A percentile compares a stretch with the other conserved stretches of the same genome.
Conservation (phyloP, 345 rosid species). For the Balakata baccata region DNA sequence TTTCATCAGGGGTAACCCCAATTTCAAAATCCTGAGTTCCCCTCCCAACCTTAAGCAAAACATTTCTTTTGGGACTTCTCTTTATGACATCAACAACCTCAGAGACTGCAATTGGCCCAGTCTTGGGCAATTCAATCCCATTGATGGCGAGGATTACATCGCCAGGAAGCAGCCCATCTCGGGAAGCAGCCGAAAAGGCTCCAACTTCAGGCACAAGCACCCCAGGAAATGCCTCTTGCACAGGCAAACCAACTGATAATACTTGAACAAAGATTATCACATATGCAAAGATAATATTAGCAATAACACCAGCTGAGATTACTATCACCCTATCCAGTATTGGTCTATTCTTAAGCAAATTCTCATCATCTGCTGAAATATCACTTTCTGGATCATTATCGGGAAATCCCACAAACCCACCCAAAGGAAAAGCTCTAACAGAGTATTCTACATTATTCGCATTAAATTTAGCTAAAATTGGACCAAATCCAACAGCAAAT, state of each 20-base stretch:
- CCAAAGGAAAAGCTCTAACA: slow-evolving; percentile 81
- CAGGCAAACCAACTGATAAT: slow-evolving; percentile 79
- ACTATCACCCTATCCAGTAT: slow-evolving; percentile 72
- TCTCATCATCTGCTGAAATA: slow-evolving; percentile 72
- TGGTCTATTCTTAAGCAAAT: slow-evolving; percentile 90
- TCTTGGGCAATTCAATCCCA: slow-evolving; percentile 47
- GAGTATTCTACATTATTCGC: slow-evolving; percentile 85
- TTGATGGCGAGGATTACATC: slow-evolving; percentile 72
- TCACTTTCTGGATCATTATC: slow-evolving; percentile 92
- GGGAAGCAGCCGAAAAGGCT: slow-evolving; percentile 81
- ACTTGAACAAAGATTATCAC: slow-evolving; percentile 77
- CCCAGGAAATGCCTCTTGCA: slow-evolving; percentile 90
- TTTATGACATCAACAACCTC: slow-evolving; percentile 70
- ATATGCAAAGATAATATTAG: slow-evolving; percentile 81
- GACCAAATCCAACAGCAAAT: slow-evolving; percentile 95
- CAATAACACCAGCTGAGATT: slow-evolving; percentile 86
- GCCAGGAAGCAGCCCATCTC: slow-evolving; percentile 83
- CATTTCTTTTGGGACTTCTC: slow-evolving; percentile 57
- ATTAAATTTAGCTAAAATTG: slow-evolving; percentile 79
- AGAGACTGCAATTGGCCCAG: slow-evolving; percentile 57
- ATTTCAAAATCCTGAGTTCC: slow-evolving; percentile 52
- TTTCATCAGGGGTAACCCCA: slow-evolving; percentile 75
- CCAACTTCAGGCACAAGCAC: slow-evolving; percentile 85
- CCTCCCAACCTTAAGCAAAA: slow-evolving; percentile 61
- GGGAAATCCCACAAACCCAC: slow-evolving; percentile 96